These are phyloP conservation scores for Notholithocarpus densiflorus DNA, from an alignment of 306 rosid genomes.

Conservation along the genomic window DNA sequence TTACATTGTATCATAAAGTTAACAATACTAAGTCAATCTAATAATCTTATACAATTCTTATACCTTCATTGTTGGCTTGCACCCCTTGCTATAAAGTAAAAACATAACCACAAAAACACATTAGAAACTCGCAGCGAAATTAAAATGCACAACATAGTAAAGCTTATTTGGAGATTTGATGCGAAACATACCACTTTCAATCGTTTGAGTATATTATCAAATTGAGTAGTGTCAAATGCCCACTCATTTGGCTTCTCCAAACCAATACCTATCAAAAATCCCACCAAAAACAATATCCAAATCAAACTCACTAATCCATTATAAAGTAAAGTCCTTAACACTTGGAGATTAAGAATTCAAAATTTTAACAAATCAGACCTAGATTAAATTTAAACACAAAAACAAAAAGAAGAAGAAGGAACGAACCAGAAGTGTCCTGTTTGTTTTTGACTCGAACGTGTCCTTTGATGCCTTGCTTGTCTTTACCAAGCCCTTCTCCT, in stretches of 20 bases:
- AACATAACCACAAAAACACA: neutral
- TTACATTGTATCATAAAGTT: neutral
- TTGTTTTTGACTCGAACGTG: slow-evolving; percentile 76
- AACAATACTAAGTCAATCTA: neutral
- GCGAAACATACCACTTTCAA: slow-evolving; percentile 73
- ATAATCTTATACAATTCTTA: neutral
- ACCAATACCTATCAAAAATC: slow-evolving; percentile 57
- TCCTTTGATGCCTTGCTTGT: slow-evolving; percentile 93
- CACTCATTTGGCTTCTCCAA: slow-evolving; percentile 84
- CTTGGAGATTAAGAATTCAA: neutral
- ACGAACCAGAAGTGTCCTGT: slow-evolving; percentile 76
- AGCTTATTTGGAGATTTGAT: neutral
- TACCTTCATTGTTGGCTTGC: slow-evolving; percentile 50
- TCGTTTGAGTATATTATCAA: slow-evolving; percentile 85
- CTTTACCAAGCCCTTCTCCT: slow-evolving; percentile 98
- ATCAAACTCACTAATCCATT: slow-evolving; percentile 3
- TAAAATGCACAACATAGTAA: neutral
- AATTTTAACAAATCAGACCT: neutral
- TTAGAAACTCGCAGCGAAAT: neutral
- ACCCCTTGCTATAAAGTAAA: slow-evolving; percentile 58
- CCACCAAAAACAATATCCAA: neutral
- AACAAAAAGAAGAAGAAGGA: neutral
- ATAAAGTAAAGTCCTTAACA: neutral
- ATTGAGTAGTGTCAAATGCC: slow-evolving; percentile 92
- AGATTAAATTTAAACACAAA: neutral